A percentile compares a stretch with the other conserved stretches of the same genome.
These are phyloP conservation scores for Alternaria sp. DNA, from an alignment of 2,329 filamentous ascomycete species.

Conservation along the genomic window DNA sequence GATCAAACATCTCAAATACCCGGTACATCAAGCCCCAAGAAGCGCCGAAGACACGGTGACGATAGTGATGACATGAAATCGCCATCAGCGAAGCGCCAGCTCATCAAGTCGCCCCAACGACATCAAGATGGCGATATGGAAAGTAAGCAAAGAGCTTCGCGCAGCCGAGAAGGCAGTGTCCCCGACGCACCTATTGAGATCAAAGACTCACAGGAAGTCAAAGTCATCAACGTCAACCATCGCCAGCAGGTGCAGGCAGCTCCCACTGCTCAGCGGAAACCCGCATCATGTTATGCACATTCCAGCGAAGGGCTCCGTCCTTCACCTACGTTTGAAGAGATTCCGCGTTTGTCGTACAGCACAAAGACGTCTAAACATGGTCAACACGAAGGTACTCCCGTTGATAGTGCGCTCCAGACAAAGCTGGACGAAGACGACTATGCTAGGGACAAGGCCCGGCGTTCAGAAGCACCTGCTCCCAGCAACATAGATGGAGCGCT, in stretches of 20 bases:
- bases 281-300: not conserved
- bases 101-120: not conserved
- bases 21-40: conserved; percentile 4
- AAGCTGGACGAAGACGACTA: conserved; percentile 1
- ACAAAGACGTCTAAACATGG: not conserved
- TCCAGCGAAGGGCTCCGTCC: not conserved
- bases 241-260: not conserved
- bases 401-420: not conserved
- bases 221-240: not conserved
- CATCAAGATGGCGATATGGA: not conserved
- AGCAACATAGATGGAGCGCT: not conserved
- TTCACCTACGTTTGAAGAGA: conserved; percentile 12
- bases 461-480: not conserved
- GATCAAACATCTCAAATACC: not conserved
- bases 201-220: conserved; percentile 34
- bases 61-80: not conserved
- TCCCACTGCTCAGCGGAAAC: not conserved
- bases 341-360: not conserved
- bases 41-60: conserved; percentile 4
- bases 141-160: not conserved
- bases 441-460: not conserved
- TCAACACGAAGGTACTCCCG: not conserved
- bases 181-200: conserved; percentile 29
- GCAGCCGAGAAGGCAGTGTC: conserved; percentile 19
- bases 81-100: conserved; percentile 2